Percentiles rank a stretch among this genome's conserved stretches.
Evolutionary conservation across 1,284 basidiomycete species (phyloP).

Genomic region (Trametes versicolor): DNA sequence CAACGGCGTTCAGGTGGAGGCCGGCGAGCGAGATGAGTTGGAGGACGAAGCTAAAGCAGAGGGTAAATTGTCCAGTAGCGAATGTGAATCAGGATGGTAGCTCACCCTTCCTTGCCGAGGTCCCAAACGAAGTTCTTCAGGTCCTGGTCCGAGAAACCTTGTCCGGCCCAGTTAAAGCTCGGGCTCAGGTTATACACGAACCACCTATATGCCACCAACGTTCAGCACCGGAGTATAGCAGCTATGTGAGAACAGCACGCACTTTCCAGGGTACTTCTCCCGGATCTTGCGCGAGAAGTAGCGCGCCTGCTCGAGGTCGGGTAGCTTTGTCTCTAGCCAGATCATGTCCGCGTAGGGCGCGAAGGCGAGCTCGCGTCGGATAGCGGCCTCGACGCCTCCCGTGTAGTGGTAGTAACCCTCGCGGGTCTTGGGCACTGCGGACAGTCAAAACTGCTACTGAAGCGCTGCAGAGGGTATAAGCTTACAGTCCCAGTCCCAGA

Average conservation of each 20-base stretch:
- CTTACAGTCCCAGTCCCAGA: constrained; percentile 91
- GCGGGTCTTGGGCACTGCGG: constrained; percentile 81
- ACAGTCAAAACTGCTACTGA: too few relatives aligned
- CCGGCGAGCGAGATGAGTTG: constrained; percentile 91
- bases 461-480: too few relatives aligned
- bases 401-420: constrained; percentile 94
- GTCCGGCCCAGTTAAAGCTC: constrained; percentile 91
- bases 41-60: constrained; percentile 71
- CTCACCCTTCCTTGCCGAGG: constrained; percentile 87
- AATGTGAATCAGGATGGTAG: background rate
- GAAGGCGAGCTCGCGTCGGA: constrained; percentile 83
- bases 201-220: constrained; percentile 57
- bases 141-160: constrained; percentile 82
- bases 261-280: constrained; percentile 79
- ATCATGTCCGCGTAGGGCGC: constrained; percentile 87
- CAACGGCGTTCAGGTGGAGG: constrained; percentile 85
- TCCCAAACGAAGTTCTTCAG: constrained; percentile 93
- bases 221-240: background rate
- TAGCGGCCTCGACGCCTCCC: constrained; percentile 86
- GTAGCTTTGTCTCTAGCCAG: constrained; percentile 92
- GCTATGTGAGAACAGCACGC: background rate
- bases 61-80: background rate
- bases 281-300: constrained; percentile 84
- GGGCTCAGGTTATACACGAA: constrained; percentile 96
- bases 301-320: constrained; percentile 83